Base-by-base conservation (phyloP, 345 rosid genomes). In the Eutrema japonicum region DNA sequence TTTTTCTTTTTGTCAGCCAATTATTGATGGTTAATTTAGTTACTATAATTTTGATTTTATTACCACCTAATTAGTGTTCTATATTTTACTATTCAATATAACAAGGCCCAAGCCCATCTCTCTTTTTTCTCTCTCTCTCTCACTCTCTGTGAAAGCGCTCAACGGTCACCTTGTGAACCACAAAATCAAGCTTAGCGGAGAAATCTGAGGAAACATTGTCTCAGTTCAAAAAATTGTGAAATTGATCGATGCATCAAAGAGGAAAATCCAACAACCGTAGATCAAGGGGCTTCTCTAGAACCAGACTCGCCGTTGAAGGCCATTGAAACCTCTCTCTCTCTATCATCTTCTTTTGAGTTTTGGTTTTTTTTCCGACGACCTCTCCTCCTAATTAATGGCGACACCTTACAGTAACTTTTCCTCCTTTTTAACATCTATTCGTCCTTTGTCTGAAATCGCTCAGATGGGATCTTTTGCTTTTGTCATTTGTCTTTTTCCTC, bases 231-330 rank as follows among this genome's bases (percentile, higher is more conserved):
- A 22, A 38, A 6, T 14, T 26, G 8, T 37, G 46, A 18, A 36
- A 57, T 4, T 36, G 52, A 18, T 72, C 77, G 76, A 92, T 89
- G 97, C 92, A 72, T 83, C 96, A 85, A 80, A 84, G 71, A 82
- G 96, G 97, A 13, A 79, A 83, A 68, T 59, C 65, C 11, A 30
- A 56, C 43, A 82, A 88, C 77, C 84, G 96, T 62, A 85, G 96
- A 84, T 89, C 92, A 68, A 80, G 96, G 81, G 88, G 82, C 80
- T 88, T 92, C 85, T 88, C 96, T 69, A 77, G 96, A 73, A 76
- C 92, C 68, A 86, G 96, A 61, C 36, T 89, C 73, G 97, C 97
- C 67, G 71, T 92, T 27, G 88, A 92, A 76, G 96, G 97, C 18
- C 72, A 33, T 52, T 90, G 85, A 74, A 9, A 2, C 8, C 59